A percentile compares a stretch with the other conserved stretches of the same genome.
Evolutionary conservation across 441 rosid species (phyloP).

Genomic region (Adansonia rubrostipa): DNA sequence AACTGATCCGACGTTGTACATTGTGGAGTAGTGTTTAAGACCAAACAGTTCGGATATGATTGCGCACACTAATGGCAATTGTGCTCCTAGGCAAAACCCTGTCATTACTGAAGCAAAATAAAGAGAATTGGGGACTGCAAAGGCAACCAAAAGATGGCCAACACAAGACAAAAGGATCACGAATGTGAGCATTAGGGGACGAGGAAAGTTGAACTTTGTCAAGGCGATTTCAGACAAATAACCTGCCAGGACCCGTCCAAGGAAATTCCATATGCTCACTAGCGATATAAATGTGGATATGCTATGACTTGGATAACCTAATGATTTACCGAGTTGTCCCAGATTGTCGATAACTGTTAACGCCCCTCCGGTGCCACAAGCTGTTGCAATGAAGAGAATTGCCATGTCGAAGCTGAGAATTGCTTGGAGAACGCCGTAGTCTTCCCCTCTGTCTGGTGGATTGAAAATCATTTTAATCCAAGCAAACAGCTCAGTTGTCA

Average conservation of each 20-base stretch:
- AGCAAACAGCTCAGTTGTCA: conserved; percentile 23
- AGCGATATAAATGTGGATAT: conserved; percentile 48
- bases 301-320: conserved; percentile 46
- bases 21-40: conserved; percentile 50
- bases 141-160: conserved; percentile 39
- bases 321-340: conserved; percentile 48
- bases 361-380: conserved; percentile 56
- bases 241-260: conserved; percentile 48
- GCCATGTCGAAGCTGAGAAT: conserved; percentile 59
- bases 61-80: conserved; percentile 50
- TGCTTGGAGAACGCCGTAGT: conserved; percentile 55
- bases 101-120: conserved; percentile 35
- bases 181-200: conserved; percentile 35
- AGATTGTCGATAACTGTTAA: conserved; percentile 55
- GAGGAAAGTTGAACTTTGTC: conserved; percentile 38
- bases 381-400: conserved; percentile 48
- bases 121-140: conserved; percentile 33
- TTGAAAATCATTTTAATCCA: conserved; percentile 36
- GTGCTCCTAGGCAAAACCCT: conserved; percentile 48
- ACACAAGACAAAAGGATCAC: conserved; percentile 38
- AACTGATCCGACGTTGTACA: conserved; percentile 49
- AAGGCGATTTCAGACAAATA: conserved; percentile 43
- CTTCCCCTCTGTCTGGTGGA: conserved; percentile 56
- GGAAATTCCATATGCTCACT: conserved; percentile 59
- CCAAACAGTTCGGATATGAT: conserved; percentile 60